Percentiles rank a stretch among this genome's conserved stretches.
Conservation (phyloP, 805 yeast genomes). For the Starmerella geochares region DNA sequence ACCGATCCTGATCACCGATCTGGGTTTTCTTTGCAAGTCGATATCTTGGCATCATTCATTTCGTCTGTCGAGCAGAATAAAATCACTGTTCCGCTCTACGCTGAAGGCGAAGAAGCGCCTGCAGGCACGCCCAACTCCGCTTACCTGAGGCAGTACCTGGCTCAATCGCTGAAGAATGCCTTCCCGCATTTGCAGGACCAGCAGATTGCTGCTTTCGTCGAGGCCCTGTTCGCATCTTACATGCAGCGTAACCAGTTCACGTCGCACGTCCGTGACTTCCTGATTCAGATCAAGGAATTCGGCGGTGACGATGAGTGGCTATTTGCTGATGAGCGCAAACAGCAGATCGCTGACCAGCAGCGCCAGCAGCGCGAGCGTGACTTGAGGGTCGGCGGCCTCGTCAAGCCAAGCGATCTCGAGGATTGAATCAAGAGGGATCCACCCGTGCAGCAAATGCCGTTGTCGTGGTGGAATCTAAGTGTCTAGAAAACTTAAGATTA, state of each 20-base stretch:
- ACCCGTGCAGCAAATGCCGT: no score
- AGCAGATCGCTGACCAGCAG: conserved; percentile 58
- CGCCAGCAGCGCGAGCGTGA: conserved; percentile 70
- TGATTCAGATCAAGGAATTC: conserved; percentile 87
- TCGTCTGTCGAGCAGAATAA: conserved; percentile 69
- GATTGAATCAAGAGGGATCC: conserved; percentile 34
- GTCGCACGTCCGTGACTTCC: conserved; percentile 83
- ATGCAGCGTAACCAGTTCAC: conserved; percentile 66
- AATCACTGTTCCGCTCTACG: conserved; percentile 68
- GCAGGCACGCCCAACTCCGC: conserved; percentile 73
- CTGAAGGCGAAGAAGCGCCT: conserved; percentile 63
- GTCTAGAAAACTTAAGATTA: no score
- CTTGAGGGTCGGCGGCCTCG: conserved; percentile 77
- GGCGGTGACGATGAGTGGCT: conserved; percentile 94
- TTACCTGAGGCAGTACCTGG: conserved; percentile 70
- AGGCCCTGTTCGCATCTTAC: conserved; percentile 59
- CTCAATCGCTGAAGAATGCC: conserved; percentile 72
- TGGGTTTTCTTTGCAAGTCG: conserved; percentile 81
- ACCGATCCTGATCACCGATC: conserved; percentile 98
- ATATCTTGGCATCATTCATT: conserved; percentile 70
- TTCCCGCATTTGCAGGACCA: conserved; percentile 81
- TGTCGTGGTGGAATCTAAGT: no score
- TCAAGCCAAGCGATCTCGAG: conserved; percentile 90
- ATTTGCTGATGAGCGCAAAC: conserved; percentile 86
- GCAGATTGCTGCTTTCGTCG: conserved; percentile 72